These are phyloP conservation scores for Casuarina equisetifolia DNA, from an alignment of 306 rosid species.

Conservation along the genomic window DNA sequence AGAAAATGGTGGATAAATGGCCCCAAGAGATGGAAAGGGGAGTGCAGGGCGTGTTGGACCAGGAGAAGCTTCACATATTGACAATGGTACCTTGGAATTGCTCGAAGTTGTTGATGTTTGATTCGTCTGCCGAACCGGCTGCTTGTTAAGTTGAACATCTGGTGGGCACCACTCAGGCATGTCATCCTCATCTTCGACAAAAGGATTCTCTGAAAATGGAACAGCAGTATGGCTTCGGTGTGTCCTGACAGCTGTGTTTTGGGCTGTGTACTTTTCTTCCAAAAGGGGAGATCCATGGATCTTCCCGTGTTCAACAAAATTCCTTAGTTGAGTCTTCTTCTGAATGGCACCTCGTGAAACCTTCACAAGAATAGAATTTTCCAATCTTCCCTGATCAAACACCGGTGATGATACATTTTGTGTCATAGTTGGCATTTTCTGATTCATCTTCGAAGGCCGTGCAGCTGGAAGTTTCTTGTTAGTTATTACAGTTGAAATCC, in stretches of 20 bases:
- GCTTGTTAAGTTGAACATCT: constrained; percentile 5
- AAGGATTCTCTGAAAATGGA: constrained; percentile 1
- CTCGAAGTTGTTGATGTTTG: background rate
- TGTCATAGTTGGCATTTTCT: background rate
- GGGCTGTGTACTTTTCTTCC: background rate
- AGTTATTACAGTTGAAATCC: background rate
- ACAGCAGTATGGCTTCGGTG: background rate
- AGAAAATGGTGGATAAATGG: constrained; percentile 1
- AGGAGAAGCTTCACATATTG: background rate
- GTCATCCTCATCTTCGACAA: constrained; percentile 20
- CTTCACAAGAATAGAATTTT: background rate
- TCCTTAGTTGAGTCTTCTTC: constrained; percentile 16
- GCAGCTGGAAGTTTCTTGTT: constrained; percentile 1
- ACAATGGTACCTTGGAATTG: background rate
- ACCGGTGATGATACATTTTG: background rate
- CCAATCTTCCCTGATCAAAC: constrained; percentile 9
- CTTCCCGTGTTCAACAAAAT: background rate
- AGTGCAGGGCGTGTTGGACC: background rate
- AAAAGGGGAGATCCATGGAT: background rate
- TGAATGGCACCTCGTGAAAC: background rate
- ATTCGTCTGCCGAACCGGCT: background rate
- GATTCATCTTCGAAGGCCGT: background rate
- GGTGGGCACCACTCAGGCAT: constrained; percentile 32
- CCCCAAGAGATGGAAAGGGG: background rate
- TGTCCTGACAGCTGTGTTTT: constrained; percentile 8